Percentiles rank a stretch among this genome's conserved stretches.
Conservation (phyloP, 2,329 filamentous ascomycete genomes). For the Nannizziopsis barbatae region DNA sequence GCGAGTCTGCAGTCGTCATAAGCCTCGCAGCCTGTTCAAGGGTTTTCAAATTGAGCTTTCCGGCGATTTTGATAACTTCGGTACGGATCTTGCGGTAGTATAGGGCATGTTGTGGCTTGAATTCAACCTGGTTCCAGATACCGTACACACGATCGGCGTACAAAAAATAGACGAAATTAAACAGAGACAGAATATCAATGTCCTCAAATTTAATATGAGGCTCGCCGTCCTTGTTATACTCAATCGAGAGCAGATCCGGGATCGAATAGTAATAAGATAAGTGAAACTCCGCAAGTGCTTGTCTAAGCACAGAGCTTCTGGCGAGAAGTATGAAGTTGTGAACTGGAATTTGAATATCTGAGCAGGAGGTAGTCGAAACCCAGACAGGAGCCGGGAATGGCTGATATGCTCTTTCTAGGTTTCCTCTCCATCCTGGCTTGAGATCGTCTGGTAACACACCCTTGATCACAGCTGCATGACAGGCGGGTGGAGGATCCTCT, state of each 20-base stretch:
- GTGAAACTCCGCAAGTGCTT: slow-evolving; percentile 49
- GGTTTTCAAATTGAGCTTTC: slow-evolving; percentile 55
- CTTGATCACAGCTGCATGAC: neutral
- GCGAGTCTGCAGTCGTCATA: slow-evolving; percentile 55
- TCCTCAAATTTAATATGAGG: slow-evolving; percentile 54
- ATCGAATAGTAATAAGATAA: slow-evolving; percentile 45
- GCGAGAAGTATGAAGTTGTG: slow-evolving; percentile 72
- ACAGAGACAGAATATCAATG: slow-evolving; percentile 63
- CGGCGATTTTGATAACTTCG: slow-evolving; percentile 80
- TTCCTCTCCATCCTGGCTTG: slow-evolving; percentile 23
- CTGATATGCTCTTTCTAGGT: slow-evolving; percentile 20
- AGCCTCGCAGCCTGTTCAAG: slow-evolving; percentile 68
- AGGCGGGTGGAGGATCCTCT: slow-evolving; percentile 24
- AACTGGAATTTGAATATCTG: slow-evolving; percentile 62
- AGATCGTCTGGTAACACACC: slow-evolving; percentile 3
- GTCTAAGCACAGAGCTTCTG: slow-evolving; percentile 58
- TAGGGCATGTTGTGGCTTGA: slow-evolving; percentile 53
- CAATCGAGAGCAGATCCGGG: slow-evolving; percentile 51
- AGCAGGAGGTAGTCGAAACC: slow-evolving; percentile 44
- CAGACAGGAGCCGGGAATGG: slow-evolving; percentile 28
- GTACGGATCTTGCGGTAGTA: slow-evolving; percentile 68
- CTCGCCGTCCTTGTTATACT: slow-evolving; percentile 41
- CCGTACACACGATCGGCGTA: slow-evolving; percentile 74
- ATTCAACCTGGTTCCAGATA: slow-evolving; percentile 70
- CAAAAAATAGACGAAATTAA: slow-evolving; percentile 67